phyloP scores from a whole-genome alignment of 768 basidiomycete species.

The Termitomyces sp. region DNA sequence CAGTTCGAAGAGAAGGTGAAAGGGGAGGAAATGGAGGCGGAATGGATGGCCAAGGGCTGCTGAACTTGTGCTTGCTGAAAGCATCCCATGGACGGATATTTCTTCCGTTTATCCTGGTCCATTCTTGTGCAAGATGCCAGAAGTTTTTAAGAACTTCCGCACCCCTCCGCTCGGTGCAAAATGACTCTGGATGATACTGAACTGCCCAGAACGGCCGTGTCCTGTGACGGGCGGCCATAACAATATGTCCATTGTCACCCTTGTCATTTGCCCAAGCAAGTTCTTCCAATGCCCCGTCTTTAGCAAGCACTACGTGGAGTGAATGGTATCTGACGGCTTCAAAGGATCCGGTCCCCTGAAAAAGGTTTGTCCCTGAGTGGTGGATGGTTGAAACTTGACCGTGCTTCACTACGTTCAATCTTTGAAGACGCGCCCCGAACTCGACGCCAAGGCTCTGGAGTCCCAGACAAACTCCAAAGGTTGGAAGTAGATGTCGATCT shows the following conservation, averaged over 20 bases:
- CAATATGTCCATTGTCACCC: constrained; percentile 57
- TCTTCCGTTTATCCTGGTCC: constrained; percentile 40
- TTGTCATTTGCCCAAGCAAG: constrained; percentile 72
- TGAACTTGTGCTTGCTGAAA: constrained; percentile 29
- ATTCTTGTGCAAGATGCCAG: constrained; percentile 60
- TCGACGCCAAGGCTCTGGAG: constrained; percentile 70
- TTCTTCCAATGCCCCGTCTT: constrained; percentile 47
- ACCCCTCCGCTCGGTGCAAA: constrained; percentile 65
- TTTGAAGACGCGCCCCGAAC: constrained; percentile 54
- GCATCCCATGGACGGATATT: constrained; percentile 34
- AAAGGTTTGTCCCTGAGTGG: constrained; percentile 56
- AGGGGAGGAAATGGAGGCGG: constrained; percentile 20
- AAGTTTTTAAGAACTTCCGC: constrained; percentile 67
- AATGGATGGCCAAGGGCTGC: constrained; percentile 54
- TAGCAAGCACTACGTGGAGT: constrained; percentile 50
- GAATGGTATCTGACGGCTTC: constrained; percentile 79
- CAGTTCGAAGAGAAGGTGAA: constrained; percentile 15
- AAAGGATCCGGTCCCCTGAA: constrained; percentile 46
- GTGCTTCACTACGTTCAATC: constrained; percentile 68
- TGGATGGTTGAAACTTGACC: constrained; percentile 65
- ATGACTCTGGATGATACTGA: constrained; percentile 86
- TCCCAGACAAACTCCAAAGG: constrained; percentile 83
- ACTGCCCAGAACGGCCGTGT: constrained; percentile 78
- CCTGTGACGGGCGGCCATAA: constrained; percentile 70
- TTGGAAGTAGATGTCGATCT: constrained; percentile 48